Conservation (phyloP, 345 rosid species). For the Aquilaria malaccensis region DNA sequence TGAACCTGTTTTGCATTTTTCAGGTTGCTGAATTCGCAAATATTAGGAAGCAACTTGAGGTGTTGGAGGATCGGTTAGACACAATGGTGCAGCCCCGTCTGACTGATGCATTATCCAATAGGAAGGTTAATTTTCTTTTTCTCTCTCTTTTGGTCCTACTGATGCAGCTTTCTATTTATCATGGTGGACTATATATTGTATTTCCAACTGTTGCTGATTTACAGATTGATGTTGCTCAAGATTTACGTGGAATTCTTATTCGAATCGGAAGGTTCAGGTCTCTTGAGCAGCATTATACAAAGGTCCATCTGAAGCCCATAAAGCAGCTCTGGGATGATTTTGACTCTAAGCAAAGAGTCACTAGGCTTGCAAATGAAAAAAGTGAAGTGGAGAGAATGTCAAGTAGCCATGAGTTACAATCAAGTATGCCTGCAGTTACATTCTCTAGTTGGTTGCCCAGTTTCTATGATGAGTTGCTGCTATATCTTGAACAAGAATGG, state of each 20-base stretch:
- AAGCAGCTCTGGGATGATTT: conserved; percentile 94
- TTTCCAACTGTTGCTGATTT: conserved; percentile 5
- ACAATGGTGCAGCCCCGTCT: conserved; percentile 95
- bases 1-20: conserved; percentile 1
- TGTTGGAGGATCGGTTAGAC: conserved; percentile 89
- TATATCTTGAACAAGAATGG: conserved; percentile 98
- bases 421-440: conserved; percentile 32
- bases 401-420: conserved; percentile 37
- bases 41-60: conserved; percentile 89
- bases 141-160: background rate
- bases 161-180: background rate
- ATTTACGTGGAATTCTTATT: conserved; percentile 87
- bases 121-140: conserved; percentile 45
- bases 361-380: conserved; percentile 51
- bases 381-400: conserved; percentile 50
- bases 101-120: conserved; percentile 87
- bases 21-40: conserved; percentile 99
- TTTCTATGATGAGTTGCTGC: conserved; percentile 90
- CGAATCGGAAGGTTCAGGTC: conserved; percentile 95
- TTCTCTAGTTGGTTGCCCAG: conserved; percentile 89
- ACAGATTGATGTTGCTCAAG: conserved; percentile 90
- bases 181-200: conserved; percentile 12
- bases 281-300: conserved; percentile 78
- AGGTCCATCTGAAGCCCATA: conserved; percentile 78
- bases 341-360: conserved; percentile 55